Base-by-base conservation (phyloP, 2,329 filamentous ascomycete species). In the Grosmannia huntii region DNA sequence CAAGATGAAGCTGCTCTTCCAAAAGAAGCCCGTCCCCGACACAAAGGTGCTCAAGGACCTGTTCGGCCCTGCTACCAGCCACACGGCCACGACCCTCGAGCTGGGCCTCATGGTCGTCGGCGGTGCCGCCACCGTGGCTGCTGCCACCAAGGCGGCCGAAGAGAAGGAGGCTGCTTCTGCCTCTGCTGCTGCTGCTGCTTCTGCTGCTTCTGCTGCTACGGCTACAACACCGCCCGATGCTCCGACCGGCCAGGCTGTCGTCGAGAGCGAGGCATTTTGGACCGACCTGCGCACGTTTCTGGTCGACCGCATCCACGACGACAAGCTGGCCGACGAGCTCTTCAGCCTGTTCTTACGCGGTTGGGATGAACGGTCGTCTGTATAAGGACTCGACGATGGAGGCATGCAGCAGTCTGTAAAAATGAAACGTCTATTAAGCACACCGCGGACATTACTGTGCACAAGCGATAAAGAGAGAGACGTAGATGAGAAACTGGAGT, bases 81-180 rank as follows among this genome's bases (percentile, higher is more conserved):
- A 64, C 61, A 74, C 73, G 51, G 79, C 78, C 12, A 55, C 76
- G 79, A 19, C 65, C 1, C 76, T 92, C 0, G 90, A 96, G 69
- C 85, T 97, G 62, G 83, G 83, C 1, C 80, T 96, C 58, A 97
- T 97, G 90, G 79, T 96, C 23, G 83, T 96, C 68, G 88, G 87
- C 3, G 90, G 89, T 16, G 82, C 77, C n/a, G 65, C 74, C 46
- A 68, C 61, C 0, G 68, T 64, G 44, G 68, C 67, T 21, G 59
- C 67, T n/a, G 59, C 59, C 1, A 57, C 75, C 63, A 62, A 65
- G n/a, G 66, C 59, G 11, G 69, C 72, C 54, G 74, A 69, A 38
- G 64, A 69, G 10, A 72, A 73, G 49, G 57, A 76, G 79, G 25
- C 53, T 14, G 21, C 33, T 19, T 19, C 23, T n/a, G n/a, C n/a